Evolutionary conservation across 2,329 filamentous ascomycete genomes (phyloP), one percentile per base, ranked within the genome.

Genomic region (Uncinocarpus reesii): DNA sequence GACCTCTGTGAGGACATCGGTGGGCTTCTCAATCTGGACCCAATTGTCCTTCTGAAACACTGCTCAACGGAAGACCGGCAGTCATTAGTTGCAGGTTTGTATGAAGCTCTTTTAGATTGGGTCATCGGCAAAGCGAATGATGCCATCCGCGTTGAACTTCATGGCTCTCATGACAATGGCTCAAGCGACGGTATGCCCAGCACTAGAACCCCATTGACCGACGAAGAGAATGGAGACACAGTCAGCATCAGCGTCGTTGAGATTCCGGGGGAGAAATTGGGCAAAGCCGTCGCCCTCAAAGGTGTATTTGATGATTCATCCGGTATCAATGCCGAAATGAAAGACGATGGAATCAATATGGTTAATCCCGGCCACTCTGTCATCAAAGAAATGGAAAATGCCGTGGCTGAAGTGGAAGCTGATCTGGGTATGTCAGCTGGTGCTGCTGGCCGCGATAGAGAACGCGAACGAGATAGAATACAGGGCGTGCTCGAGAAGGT

Each of bases 261-360:
- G 56, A 76, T 96, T 7, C 87, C 92, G 0, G 79, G 82, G 53
- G 81, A 86, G 24, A 75, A 78, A 1, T 73, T 98, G 0, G 88
- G 85, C 50, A 95, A 92, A 66, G 92, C 90, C 0, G 68, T 93
- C n/a, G 80, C 86, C 10, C 80, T 98, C 70, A 84, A 87, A 32
- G 86, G 86, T 11, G 79, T 96, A 29, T 98, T 98, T 58, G 90
- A 98, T 56, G 92, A 96, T 58, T 79, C 74, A n/a, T 73, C 83
- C 16, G 92, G 92, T 44, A 95, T 98, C 69, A 96, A 96, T 58
- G 77, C 84, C 0, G 92, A 98, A 70, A 96, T 98, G 89, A 94
- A 90, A 60, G 83, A 90, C 53, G 92, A 98, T 56, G 92, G 92
- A 7, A 78, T 98, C 0, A 77, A 85, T n/a, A 76, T 93, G 1